Base-by-base conservation (phyloP, 2,329 filamentous ascomycete genomes). In the Colletotrichum sp. region DNA sequence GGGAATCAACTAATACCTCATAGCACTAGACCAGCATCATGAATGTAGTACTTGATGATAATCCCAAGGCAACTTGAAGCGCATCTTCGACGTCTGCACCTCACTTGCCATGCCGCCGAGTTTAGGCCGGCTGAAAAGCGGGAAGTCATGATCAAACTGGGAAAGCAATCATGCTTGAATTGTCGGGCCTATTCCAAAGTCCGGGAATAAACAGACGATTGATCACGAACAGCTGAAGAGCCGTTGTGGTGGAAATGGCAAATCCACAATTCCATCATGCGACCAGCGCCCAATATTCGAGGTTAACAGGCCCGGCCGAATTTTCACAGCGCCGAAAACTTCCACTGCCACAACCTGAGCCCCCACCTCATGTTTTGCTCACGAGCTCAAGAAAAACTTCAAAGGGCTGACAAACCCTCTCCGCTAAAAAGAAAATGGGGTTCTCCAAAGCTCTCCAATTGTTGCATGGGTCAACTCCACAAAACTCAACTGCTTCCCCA, bases 401-500 rank as follows among this genome's bases (percentile, higher is more conserved):
- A 30, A 24, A 64, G 57, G 64, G 28, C 64, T 26, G 64, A 55
- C 64, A 52, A 55, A 34, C 44, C 44, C 64, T 55, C 18, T 21
- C 39, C 32, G 26, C 44, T 24, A 21, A 57, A 49, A 66, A 44
- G 32, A 30, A 39, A 24, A 57, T 68, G 59, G 59, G 59, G 28
- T 59, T 68, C 32, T 68, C 52, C 66, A 44, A 39, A 7, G 34
- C 66, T 60, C 52, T 68, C 52, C 66, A 60, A 36, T 60, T 49
- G 15, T 60, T 52, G 64, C 59, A 60, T 65, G 64, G 60, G 44
- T 6, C 28, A 30, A 68, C 74, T 66, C 74, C 70, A 69, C 70
- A 69, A 65, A 60, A 39, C 64, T 39, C 32, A 65, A 59, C 28
- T 60, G 32, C 26, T 76, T 55, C 70, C 74, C 74, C 70, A 60